These are phyloP conservation scores for Thermomucor indicae-seudaticae DNA, from an alignment of 371 early-diverging fungal genomes.

Conservation along the genomic window DNA sequence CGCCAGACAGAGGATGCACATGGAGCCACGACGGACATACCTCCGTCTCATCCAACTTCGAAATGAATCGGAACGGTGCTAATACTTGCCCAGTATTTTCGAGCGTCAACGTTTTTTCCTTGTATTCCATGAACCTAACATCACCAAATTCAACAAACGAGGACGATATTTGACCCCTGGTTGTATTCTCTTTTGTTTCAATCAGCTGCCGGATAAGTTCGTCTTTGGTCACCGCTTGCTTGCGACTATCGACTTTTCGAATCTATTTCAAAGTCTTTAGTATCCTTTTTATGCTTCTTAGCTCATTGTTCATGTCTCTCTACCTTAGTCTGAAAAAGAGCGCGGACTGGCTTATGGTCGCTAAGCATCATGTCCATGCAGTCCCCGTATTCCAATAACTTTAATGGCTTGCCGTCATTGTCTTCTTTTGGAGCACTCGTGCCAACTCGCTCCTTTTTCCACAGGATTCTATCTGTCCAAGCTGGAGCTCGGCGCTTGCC, in stretches of 20 bases:
- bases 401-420: constrained; percentile 17
- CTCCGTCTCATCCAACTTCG: constrained; percentile 50
- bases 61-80: constrained; percentile 66
- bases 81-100: constrained; percentile 78
- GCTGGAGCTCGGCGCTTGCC: constrained; percentile 86
- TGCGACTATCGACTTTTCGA: constrained; percentile 46
- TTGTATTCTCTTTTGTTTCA: constrained; percentile 77
- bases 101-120: constrained; percentile 53
- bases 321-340: constrained; percentile 57
- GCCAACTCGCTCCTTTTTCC: constrained; percentile 51
- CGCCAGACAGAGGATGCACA: constrained; percentile 59
- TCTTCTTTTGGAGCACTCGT: constrained; percentile 8
- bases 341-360: constrained; percentile 94
- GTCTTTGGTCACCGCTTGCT: constrained; percentile 49
- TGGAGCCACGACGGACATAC: constrained; percentile 67
- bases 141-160: constrained; percentile 74
- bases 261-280: constrained; percentile 4
- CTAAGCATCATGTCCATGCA: constrained; percentile 68
- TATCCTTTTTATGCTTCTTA: not conserved
- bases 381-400: constrained; percentile 48
- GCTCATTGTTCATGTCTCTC: not conserved
- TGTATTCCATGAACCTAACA: constrained; percentile 63
- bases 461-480: constrained; percentile 93
- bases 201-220: constrained; percentile 71
- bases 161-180: constrained; percentile 62